Conservation (phyloP, 169 alveolate species). For the Cyclospora cayetanensis region DNA sequence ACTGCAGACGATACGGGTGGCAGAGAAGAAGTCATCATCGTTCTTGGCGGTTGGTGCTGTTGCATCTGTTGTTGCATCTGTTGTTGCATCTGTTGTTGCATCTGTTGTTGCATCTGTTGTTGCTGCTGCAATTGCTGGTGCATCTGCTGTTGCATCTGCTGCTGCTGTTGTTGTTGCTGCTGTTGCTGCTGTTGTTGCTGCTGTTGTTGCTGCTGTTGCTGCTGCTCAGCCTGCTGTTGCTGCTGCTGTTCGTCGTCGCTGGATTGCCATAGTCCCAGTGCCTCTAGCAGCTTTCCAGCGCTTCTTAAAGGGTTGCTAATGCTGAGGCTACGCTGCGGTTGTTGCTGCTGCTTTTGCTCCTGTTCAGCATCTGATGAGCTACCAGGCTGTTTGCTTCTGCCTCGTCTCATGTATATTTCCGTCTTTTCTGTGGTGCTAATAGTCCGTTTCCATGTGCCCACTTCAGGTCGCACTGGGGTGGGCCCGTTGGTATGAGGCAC, state of each 20-base stretch:
- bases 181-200: conserved; percentile 62
- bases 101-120: neutral
- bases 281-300: neutral
- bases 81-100: no score
- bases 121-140: neutral
- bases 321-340: neutral
- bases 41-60: no score
- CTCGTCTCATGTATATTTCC: no score
- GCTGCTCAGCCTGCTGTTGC: conserved; percentile 76
- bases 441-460: no score
- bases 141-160: neutral
- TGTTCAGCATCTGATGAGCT: conserved; percentile 82
- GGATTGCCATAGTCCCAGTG: neutral
- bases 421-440: no score
- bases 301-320: neutral
- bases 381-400: no score
- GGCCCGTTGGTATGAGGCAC: no score
- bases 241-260: no score
- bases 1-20: no score
- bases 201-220: conserved; percentile 6
- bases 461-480: no score
- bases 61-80: no score
- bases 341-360: conserved; percentile 55
- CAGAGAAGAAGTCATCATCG: no score
- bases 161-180: conserved; percentile 72